Base-by-base conservation (phyloP, 345 rosid genomes). In the Acer yangbiense region DNA sequence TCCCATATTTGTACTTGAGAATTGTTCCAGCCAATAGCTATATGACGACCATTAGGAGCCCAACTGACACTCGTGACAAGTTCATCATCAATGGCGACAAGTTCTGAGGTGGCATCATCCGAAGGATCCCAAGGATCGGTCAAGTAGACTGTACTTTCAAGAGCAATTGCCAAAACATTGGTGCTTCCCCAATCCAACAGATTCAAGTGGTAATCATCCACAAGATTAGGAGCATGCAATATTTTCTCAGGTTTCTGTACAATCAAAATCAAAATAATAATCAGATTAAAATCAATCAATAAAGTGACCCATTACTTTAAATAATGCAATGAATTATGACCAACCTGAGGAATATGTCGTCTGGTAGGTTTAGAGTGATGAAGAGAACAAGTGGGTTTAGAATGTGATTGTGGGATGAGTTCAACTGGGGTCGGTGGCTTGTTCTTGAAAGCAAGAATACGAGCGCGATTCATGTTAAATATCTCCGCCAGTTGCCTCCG, bases 401-500 rank as follows among this genome's bases (percentile, higher is more conserved):
- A 55, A n/a, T 71, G 65, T 12, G 79, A 71, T 0, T 54, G 35
- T 2, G 86, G 87, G 44, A 84, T 68, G 13, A 50, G 55, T 16
- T 85, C 79, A 62, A 79, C 79, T 0, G 78, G 75, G 17, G 80
- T 48, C 7, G 90, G 94, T 29, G 93, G 89, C 78, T 90, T 94
- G 89, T 87, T 88, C 78, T 82, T 86, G 81, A 93, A 94, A 11
- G 92, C 93, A 39, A 94, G 82, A 72, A 94, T 94, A 18, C 93
- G 78, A 12, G 39, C 5, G 6, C 39, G 39, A 6, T 35, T 35
- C 39, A 4, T 35, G 39, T 35, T 35, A 35, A 35, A 79, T 0
- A 88, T 71, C 82, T 91, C 94, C 3, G 94, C 94, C 13, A 91
- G 78, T 29, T 65, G 86, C 92, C 87, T 87, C 88, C 82, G 76